Percentiles rank a stretch among this genome's conserved stretches.
phyloP scores from a whole-genome alignment of 148 eudicot species.

The Cornus kousa region DNA sequence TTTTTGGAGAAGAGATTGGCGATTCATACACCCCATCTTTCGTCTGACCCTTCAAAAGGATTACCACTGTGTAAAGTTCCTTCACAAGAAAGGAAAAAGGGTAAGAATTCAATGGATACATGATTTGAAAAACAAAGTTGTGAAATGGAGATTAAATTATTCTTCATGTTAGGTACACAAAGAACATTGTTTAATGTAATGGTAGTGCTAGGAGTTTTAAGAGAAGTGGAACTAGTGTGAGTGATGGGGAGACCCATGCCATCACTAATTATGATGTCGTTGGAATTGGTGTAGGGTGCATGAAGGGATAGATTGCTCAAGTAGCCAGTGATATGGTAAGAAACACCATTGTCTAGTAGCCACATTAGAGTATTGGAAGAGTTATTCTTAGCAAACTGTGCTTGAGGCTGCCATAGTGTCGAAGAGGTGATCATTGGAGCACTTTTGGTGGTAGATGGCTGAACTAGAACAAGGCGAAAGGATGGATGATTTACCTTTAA shows the following conservation, averaged over 20 bases:
- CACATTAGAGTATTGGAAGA: neutral
- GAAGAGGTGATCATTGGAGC: no score
- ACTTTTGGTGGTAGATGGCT: no score
- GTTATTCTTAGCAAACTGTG: no score
- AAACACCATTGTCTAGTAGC: neutral
- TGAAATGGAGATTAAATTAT: no score
- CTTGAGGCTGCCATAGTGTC: no score
- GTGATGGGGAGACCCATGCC: conserved; percentile 9
- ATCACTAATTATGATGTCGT: conserved; percentile 9
- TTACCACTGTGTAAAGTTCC: neutral
- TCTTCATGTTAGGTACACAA: no score
- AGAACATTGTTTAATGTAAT: no score
- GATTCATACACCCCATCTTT: neutral
- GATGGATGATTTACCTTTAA: no score
- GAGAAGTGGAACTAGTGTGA: conserved; percentile 8
- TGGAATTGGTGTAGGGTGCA: conserved; percentile 1
- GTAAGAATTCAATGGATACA: no score
- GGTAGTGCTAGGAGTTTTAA: neutral
- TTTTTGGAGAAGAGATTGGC: neutral
- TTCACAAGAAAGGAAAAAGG: neutral
- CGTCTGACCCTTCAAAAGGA: neutral
- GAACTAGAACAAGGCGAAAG: no score
- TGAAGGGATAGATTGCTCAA: no score
- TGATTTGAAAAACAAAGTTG: no score
- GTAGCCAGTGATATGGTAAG: conserved; percentile 21